These are phyloP conservation scores for Xylaria multiplex DNA, from an alignment of 2,329 filamentous ascomycete genomes.

Conservation along the genomic window DNA sequence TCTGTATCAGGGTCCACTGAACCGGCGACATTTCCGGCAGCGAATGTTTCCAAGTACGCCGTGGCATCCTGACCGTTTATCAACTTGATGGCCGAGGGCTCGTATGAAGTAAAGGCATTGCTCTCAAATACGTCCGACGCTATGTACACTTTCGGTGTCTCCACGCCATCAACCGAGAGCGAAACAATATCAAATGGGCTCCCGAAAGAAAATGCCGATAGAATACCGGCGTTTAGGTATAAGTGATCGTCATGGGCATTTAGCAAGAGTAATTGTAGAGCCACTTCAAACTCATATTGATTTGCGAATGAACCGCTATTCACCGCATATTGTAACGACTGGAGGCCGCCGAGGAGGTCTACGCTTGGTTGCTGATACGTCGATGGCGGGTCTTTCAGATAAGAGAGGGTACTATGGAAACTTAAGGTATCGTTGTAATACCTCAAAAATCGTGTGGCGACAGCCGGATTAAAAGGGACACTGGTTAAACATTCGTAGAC, in stretches of 20 bases:
- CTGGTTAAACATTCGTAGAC: conserved; percentile 55
- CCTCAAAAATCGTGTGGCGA: conserved; percentile 54
- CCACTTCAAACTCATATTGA: conserved; percentile 53
- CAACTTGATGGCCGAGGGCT: conserved; percentile 42
- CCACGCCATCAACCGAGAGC: conserved; percentile 48
- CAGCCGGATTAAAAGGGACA: conserved; percentile 57
- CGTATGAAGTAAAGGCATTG: conserved; percentile 26
- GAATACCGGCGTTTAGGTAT: conserved; percentile 45
- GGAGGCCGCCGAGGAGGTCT: conserved; percentile 48
- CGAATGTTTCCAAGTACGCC: conserved; percentile 48
- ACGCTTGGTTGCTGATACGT: conserved; percentile 54
- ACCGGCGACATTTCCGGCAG: conserved; percentile 49
- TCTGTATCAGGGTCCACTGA: conserved; percentile 54
- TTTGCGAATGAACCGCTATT: conserved; percentile 48
- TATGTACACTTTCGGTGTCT: conserved; percentile 50
- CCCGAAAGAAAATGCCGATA: conserved; percentile 48
- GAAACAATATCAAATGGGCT: conserved; percentile 47
- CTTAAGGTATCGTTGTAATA: conserved; percentile 55
- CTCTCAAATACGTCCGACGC: conserved; percentile 38
- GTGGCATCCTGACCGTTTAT: conserved; percentile 49
- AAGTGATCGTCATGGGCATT: conserved; percentile 52
- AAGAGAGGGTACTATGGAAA: conserved; percentile 56
- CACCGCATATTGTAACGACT: conserved; percentile 48
- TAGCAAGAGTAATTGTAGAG: conserved; percentile 48
- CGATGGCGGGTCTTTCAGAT: conserved; percentile 52